A percentile compares a stretch with the other conserved stretches of the same genome.
Conservation (phyloP, 1,284 basidiomycete species). For the Trichosporon sp. region DNA sequence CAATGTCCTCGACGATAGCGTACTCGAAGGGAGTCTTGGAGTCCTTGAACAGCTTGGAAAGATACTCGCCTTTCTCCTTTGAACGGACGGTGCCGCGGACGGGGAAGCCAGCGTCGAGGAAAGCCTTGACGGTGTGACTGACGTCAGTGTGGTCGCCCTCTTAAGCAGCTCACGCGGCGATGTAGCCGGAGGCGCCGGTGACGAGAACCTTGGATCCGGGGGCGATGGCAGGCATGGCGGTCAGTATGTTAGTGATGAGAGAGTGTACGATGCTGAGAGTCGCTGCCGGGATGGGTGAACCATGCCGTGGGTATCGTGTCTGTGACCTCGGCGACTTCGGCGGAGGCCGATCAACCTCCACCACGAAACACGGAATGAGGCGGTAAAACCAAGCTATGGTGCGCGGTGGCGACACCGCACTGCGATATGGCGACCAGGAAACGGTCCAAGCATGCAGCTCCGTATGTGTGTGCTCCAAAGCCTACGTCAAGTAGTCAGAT, state of each 20-base stretch:
- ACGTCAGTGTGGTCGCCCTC: slow-evolving; percentile 17
- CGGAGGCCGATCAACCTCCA: neutral
- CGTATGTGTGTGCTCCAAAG: neutral
- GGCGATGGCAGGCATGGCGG: slow-evolving; percentile 57
- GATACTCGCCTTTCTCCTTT: slow-evolving; percentile 61
- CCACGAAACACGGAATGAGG: neutral
- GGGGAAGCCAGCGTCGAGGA: slow-evolving; percentile 49
- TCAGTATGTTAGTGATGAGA: neutral
- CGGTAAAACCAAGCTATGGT: slow-evolving; percentile 3
- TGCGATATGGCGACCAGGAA: neutral
- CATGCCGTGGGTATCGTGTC: neutral
- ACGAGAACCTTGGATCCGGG: slow-evolving; percentile 58
- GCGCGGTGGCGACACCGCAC: neutral
- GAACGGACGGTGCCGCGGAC: slow-evolving; percentile 66
- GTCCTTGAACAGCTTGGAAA: slow-evolving; percentile 60
- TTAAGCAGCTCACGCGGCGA: slow-evolving; percentile 46
- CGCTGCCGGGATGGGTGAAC: neutral
- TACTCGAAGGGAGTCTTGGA: slow-evolving; percentile 59
- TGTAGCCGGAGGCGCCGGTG: slow-evolving; percentile 58
- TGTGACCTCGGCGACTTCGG: slow-evolving; percentile 2
- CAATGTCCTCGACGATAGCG: slow-evolving; percentile 64
- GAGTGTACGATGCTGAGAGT: neutral
- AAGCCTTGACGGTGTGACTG: slow-evolving; percentile 42
- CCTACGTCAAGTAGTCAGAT: too few relatives aligned
- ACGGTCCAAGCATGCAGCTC: neutral